Percentiles rank a stretch among this genome's conserved stretches.
These are phyloP conservation scores for Camellia sinensis DNA, from an alignment of 148 eudicot genomes.

Conservation along the genomic window DNA sequence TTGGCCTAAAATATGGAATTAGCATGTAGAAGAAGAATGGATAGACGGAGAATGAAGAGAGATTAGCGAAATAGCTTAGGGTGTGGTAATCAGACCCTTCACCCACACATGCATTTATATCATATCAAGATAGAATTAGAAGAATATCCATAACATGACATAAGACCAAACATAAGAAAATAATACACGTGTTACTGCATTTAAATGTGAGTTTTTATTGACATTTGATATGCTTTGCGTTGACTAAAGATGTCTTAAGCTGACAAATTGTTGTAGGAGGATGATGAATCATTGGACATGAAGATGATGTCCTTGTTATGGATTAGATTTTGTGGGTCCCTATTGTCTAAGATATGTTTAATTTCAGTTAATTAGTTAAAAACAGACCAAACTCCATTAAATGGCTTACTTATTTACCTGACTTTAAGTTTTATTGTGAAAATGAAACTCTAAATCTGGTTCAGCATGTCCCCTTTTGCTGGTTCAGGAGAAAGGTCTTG, in stretches of 20 bases:
- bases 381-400: background rate
- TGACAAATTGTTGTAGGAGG: background rate
- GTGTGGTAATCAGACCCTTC: too few relatives aligned
- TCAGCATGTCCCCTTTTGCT: background rate
- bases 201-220: background rate
- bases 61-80: too few relatives aligned
- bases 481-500: background rate
- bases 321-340: background rate
- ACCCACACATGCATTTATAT: too few relatives aligned
- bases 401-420: background rate
- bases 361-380: background rate
- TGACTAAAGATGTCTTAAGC: background rate
- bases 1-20: too few relatives aligned
- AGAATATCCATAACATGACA: too few relatives aligned
- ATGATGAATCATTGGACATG: background rate
- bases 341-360: background rate
- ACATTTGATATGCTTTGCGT: background rate
- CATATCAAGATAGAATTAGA: too few relatives aligned
- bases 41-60: too few relatives aligned
- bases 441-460: background rate
- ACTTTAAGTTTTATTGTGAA: too few relatives aligned
- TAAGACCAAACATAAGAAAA: background rate
- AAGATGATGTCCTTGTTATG: background rate
- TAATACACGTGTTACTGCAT: background rate
- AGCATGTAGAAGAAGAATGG: too few relatives aligned